Conservation (phyloP, 2,329 filamentous ascomycete genomes). For the Aspergillus sp. region DNA sequence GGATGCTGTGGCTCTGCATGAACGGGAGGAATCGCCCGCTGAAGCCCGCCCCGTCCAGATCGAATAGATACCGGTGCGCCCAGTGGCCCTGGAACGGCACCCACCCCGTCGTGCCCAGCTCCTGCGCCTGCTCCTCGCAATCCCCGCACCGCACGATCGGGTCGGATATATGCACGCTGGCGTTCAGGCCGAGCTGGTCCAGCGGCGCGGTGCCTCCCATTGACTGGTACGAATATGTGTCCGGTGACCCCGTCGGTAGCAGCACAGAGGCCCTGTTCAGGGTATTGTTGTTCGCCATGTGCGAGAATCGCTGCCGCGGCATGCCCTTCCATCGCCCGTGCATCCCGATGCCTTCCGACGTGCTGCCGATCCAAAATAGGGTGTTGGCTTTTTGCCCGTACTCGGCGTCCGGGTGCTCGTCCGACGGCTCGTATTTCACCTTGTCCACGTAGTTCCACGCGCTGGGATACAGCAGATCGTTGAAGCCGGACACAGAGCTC, state of each 20-base stretch:
- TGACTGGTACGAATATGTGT: constrained; percentile 47
- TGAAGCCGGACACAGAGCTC: constrained; percentile 61
- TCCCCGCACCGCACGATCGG: constrained; percentile 50
- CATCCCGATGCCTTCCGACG: constrained; percentile 46
- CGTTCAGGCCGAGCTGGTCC: constrained; percentile 45
- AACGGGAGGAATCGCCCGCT: constrained; percentile 57
- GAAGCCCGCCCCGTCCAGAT: constrained; percentile 60
- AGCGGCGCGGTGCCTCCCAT: constrained; percentile 32
- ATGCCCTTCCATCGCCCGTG: constrained; percentile 55
- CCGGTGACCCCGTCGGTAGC: constrained; percentile 37
- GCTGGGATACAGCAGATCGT: constrained; percentile 65
- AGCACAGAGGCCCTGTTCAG: constrained; percentile 44
- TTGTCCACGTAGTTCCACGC: constrained; percentile 55
- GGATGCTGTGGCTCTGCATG: constrained; percentile 56
- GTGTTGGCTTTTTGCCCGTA: constrained; percentile 56
- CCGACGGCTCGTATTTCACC: constrained; percentile 42
- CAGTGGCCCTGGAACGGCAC: constrained; percentile 51
- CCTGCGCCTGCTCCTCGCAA: constrained; percentile 43
- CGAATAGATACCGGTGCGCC: constrained; percentile 60
- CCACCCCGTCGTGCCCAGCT: constrained; percentile 41
- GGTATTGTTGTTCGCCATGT: constrained; percentile 55
- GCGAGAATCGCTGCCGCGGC: constrained; percentile 62
- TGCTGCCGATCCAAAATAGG: constrained; percentile 67
- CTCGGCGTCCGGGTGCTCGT: constrained; percentile 41
- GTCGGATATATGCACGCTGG: constrained; percentile 51